phyloP scores from a whole-genome alignment of 257 asterid genomes.

The Avicennia marina region DNA sequence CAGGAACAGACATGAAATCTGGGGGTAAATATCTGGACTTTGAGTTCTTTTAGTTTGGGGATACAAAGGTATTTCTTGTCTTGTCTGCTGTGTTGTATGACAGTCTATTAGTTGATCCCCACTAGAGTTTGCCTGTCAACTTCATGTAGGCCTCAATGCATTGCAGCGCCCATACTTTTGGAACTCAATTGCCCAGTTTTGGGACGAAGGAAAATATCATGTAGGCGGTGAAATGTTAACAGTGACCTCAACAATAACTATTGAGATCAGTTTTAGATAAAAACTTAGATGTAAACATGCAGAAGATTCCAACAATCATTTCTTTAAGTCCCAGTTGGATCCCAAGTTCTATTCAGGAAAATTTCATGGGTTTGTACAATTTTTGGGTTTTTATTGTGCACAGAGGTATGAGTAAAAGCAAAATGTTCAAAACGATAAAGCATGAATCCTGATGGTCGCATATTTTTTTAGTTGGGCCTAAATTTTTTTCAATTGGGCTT shows the following conservation, averaged over 20 bases:
- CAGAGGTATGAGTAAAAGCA: too few species aligned
- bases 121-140: slow-evolving; percentile 5
- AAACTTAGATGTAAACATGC: neutral
- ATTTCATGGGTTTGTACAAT: too few species aligned
- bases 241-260: neutral
- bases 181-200: neutral
- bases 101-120: slow-evolving; percentile 21
- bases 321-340: neutral
- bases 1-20: slow-evolving; percentile 42
- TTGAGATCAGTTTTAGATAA: neutral
- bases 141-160: neutral
- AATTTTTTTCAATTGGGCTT: too few species aligned
- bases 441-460: too few species aligned
- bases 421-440: too few species aligned
- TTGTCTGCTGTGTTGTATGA: slow-evolving; percentile 17
- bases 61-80: too few species aligned
- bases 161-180: neutral
- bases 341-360: neutral
- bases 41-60: slow-evolving; percentile 91
- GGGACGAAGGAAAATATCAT: neutral
- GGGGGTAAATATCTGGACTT: slow-evolving; percentile 85
- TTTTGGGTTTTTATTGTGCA: too few species aligned
- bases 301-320: neutral
- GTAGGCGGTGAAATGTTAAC: too few species aligned
- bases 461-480: too few species aligned